These are phyloP conservation scores for Cyphellophora attinorum DNA, from an alignment of 2,329 filamentous ascomycete genomes.

Conservation along the genomic window DNA sequence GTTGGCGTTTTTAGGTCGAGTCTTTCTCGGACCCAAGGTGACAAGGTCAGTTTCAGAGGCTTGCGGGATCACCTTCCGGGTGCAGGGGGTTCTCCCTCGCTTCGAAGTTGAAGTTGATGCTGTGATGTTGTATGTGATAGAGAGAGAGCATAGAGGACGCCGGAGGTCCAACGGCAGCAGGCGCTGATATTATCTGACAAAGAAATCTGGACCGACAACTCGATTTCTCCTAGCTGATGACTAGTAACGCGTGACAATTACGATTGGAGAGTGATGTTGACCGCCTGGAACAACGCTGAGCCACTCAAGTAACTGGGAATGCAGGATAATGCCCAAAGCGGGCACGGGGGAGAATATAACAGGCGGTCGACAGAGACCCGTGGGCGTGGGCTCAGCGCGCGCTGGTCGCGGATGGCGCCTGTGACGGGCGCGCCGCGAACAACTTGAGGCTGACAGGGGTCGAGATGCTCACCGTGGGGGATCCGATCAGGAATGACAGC, in stretches of 20 bases:
- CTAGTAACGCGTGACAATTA: background rate
- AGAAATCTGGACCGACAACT: background rate
- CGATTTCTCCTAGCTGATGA: background rate
- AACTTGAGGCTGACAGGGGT: no score
- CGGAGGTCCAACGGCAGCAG: background rate
- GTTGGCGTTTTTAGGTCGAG: background rate
- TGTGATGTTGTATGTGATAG: background rate
- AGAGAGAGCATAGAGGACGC: background rate
- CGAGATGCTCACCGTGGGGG: no score
- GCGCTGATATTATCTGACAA: background rate
- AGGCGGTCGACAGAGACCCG: background rate
- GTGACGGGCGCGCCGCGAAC: no score
- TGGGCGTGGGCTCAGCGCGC: no score
- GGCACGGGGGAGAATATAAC: background rate
- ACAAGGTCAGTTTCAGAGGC: background rate
- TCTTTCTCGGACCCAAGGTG: background rate
- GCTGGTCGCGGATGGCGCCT: background rate
- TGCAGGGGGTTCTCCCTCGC: background rate
- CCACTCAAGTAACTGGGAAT: background rate
- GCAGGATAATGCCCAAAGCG: background rate
- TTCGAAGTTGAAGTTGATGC: no score
- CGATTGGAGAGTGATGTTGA: background rate
- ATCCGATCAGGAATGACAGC: no score
- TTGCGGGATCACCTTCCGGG: background rate
- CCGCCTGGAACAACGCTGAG: background rate